A percentile compares a stretch with the other conserved stretches of the same genome.
phyloP scores from a whole-genome alignment of 306 rosid species.

The Begonia fuchsioides region DNA sequence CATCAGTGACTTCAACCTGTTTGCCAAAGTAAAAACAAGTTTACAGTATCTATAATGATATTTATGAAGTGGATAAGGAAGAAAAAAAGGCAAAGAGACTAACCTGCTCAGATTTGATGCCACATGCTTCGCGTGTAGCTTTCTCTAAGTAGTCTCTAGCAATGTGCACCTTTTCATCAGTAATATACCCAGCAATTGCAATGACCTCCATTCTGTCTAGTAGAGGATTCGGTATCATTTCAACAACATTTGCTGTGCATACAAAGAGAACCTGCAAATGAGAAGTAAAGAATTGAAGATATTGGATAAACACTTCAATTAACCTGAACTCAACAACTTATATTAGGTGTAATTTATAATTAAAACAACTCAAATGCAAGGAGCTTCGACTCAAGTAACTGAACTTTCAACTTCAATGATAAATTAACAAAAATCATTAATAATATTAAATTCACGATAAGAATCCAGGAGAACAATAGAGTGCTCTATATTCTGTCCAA shows the following conservation, averaged over 20 bases:
- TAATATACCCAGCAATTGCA: constrained; percentile 85
- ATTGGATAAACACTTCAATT: too few relatives aligned
- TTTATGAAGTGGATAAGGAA: constrained; percentile 8
- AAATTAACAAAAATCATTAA: too few relatives aligned
- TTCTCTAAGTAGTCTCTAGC: constrained; percentile 96
- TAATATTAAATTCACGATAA: too few relatives aligned
- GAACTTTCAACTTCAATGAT: too few relatives aligned
- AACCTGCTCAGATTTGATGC: constrained; percentile 81
- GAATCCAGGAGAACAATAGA: too few relatives aligned
- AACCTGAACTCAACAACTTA: too few relatives aligned
- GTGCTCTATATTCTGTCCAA: too few relatives aligned
- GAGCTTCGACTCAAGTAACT: too few relatives aligned
- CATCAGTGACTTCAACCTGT: constrained; percentile 74
- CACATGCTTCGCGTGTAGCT: constrained; percentile 85
- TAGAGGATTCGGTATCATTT: constrained; percentile 86
- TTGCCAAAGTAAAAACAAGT: constrained; percentile 1
- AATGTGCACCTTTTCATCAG: constrained; percentile 97
- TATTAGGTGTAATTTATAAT: too few relatives aligned
- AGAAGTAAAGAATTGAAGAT: too few relatives aligned
- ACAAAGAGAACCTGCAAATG: constrained; percentile 87
- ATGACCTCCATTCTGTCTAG: constrained; percentile 97
- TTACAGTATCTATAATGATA: constrained; percentile 1
- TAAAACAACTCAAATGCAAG: too few relatives aligned
- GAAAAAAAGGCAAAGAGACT: constrained; percentile 10
- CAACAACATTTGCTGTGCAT: constrained; percentile 91